phyloP scores from a whole-genome alignment of 169 alveolate genomes.

The Plasmodium blacklocki region DNA sequence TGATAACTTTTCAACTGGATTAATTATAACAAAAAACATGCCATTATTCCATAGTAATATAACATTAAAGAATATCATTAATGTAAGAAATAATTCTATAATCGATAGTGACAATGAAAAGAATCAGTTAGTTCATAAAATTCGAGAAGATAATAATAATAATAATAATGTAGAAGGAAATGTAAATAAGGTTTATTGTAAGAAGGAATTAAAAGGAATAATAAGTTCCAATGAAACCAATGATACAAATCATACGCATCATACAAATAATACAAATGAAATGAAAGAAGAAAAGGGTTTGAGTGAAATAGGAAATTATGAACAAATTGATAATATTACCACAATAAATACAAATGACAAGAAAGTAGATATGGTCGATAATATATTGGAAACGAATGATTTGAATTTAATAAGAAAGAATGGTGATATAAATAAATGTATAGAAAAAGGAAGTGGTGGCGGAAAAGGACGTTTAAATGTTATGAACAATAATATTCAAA shows the following conservation, averaged over 20 bases:
- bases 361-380: not conserved
- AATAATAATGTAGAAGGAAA: not conserved
- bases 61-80: not conserved
- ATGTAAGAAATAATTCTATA: not conserved
- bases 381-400: not conserved
- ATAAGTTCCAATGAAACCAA: not conserved
- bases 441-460: not conserved
- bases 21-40: slow-evolving; percentile 10
- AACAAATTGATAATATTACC: not conserved
- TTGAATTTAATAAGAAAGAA: not conserved
- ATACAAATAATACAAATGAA: not conserved
- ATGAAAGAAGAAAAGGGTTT: not conserved
- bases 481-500: slow-evolving; percentile 37
- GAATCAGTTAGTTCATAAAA: not conserved
- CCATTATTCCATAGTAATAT: not conserved
- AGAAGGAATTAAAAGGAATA: not conserved
- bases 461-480: slow-evolving; percentile 6
- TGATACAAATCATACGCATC: too few species aligned
- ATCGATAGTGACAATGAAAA: not conserved
- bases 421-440: not conserved
- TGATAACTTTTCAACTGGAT: slow-evolving; percentile 28
- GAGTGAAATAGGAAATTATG: not conserved
- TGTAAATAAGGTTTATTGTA: not conserved
- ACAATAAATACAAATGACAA: not conserved
- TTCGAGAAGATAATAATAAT: not conserved